Conservation (phyloP, 306 rosid genomes). For the Cicer chorassanicum region DNA sequence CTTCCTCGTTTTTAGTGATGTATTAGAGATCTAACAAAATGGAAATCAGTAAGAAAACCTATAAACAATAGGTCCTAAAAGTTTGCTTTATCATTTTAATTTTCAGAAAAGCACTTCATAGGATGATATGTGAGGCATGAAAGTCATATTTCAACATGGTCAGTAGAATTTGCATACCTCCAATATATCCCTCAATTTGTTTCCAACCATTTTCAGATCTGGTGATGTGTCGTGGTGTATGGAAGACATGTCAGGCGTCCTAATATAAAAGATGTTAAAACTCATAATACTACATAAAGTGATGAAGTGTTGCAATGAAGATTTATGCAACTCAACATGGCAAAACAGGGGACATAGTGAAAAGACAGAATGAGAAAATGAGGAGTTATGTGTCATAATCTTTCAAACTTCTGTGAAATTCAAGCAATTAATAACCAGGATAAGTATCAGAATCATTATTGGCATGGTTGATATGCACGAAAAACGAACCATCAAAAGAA, state of each 20-base stretch:
- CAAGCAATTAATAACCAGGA: constrained; percentile 10
- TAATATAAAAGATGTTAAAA: constrained; percentile 49
- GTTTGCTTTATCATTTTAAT: constrained; percentile 27
- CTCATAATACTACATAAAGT: constrained; percentile 20
- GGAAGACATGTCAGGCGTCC: constrained; percentile 96
- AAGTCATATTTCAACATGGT: neutral
- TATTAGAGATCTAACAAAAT: constrained; percentile 69
- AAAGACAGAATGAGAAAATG: constrained; percentile 11
- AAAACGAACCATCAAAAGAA: neutral
- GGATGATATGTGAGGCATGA: constrained; percentile 25
- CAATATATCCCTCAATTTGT: constrained; percentile 71
- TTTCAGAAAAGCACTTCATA: constrained; percentile 14
- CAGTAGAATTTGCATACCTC: constrained; percentile 59
- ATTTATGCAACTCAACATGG: constrained; percentile 32
- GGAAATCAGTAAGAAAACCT: constrained; percentile 36
- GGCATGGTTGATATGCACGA: constrained; percentile 4
- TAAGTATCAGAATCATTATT: constrained; percentile 29
- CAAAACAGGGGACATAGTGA: constrained; percentile 1
- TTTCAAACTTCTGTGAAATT: neutral
- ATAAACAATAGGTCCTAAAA: neutral
- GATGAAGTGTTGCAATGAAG: neutral
- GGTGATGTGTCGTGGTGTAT: constrained; percentile 85
- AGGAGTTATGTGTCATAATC: neutral
- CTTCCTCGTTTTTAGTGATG: constrained; percentile 77
- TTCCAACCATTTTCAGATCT: constrained; percentile 80